phyloP scores from a whole-genome alignment of 495 filamentous ascomycete genomes.

The Penicillium odoratum region DNA sequence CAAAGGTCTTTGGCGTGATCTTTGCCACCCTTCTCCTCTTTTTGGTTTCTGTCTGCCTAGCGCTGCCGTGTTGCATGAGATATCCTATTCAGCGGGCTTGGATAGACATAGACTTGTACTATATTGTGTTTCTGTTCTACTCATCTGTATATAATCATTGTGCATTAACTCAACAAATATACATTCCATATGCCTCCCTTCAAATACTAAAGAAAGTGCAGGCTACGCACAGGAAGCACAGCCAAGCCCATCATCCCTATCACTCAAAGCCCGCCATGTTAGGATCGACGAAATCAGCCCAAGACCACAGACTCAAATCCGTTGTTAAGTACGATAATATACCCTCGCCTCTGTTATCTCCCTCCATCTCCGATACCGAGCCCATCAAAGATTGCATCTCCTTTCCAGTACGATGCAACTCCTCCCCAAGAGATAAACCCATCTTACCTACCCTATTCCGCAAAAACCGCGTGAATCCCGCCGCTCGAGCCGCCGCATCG shows the following conservation, averaged over 20 bases:
- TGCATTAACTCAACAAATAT: constrained; percentile 1
- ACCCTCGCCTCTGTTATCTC: too few species aligned
- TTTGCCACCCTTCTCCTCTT: background rate
- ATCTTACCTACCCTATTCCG: background rate
- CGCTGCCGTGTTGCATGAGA: constrained; percentile 25
- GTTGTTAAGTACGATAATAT: too few species aligned
- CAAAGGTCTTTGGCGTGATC: background rate
- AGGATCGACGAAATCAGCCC: background rate
- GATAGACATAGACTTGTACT: constrained; percentile 4
- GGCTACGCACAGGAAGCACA: too few species aligned
- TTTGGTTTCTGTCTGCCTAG: constrained; percentile 7
- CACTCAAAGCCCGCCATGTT: background rate
- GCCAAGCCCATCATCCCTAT: background rate
- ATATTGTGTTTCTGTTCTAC: constrained; percentile 8
- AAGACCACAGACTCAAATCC: background rate
- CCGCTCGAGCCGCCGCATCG: too few species aligned
- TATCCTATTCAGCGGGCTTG: constrained; percentile 17
- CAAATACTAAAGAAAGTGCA: too few species aligned
- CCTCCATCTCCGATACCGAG: too few species aligned
- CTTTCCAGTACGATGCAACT: too few species aligned
- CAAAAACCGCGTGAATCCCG: too few species aligned
- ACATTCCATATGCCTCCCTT: background rate
- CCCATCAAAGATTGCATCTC: background rate
- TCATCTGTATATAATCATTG: constrained; percentile 15
- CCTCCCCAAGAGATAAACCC: background rate